A percentile compares a stretch with the other conserved stretches of the same genome.
Evolutionary conservation across 176 grass and related monocot species (phyloP).

Genomic region (Dendrocalamus sinicus): DNA sequence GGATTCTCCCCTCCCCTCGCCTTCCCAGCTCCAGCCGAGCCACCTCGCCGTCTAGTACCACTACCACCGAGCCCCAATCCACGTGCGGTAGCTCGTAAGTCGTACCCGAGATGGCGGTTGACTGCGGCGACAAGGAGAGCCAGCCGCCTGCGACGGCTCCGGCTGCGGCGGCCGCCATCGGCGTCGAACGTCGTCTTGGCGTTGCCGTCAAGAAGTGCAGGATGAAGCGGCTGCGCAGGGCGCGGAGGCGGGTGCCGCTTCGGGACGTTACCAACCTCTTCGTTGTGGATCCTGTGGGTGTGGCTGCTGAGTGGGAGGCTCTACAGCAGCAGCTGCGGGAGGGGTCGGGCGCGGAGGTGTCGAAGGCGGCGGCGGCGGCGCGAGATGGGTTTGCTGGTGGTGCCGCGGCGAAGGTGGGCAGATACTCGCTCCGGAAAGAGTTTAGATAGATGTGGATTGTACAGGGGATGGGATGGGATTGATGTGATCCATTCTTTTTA

Average conservation of each 20-base stretch:
- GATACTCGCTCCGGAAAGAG: slow-evolving; percentile 47
- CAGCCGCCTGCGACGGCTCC: background rate
- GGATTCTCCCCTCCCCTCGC: slow-evolving; percentile 1
- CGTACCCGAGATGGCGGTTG: slow-evolving; percentile 23
- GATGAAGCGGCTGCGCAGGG: slow-evolving; percentile 39
- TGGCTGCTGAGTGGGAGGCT: background rate
- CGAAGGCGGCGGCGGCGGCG: background rate
- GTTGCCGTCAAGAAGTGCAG: slow-evolving; percentile 28
- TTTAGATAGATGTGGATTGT: slow-evolving; percentile 41
- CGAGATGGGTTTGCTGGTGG: background rate
- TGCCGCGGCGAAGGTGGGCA: background rate
- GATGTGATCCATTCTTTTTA: background rate
- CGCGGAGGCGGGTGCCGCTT: slow-evolving; percentile 36
- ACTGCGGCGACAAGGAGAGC: slow-evolving; percentile 42
- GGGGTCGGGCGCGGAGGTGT: background rate
- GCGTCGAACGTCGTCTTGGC: background rate
- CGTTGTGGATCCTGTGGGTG: background rate
- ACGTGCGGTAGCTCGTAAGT: background rate
- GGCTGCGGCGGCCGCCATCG: background rate
- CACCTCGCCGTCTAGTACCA: background rate
- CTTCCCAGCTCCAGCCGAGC: background rate
- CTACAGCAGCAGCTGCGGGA: background rate
- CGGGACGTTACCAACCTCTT: slow-evolving; percentile 59
- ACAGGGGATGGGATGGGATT: background rate
- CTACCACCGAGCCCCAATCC: background rate